Percentiles rank a stretch among this genome's conserved stretches.
Evolutionary conservation across 2,329 filamentous ascomycete species (phyloP).

Genomic region (Ophidiomyces ophidiicola): DNA sequence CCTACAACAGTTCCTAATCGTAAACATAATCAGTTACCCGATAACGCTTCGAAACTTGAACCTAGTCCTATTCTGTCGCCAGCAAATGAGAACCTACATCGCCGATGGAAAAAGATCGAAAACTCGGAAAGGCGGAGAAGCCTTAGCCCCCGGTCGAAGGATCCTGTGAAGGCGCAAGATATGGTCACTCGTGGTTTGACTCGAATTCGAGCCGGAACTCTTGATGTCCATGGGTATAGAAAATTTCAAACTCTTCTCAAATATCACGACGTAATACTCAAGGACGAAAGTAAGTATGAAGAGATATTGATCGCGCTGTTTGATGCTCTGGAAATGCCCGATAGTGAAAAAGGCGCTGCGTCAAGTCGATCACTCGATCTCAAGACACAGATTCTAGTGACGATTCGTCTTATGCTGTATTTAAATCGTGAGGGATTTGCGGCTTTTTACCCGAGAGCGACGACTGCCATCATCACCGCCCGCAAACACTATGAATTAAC

Average conservation of each 20-base stretch:
- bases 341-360: slow-evolving; percentile 21
- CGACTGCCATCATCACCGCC: slow-evolving; percentile 28
- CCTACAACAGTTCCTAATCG: slow-evolving; percentile 19
- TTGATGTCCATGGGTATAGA: slow-evolving; percentile 33
- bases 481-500: slow-evolving; percentile 29
- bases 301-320: slow-evolving; percentile 29
- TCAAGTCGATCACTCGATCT: slow-evolving; percentile 23
- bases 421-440: slow-evolving; percentile 27
- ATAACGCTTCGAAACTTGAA: slow-evolving; percentile 7
- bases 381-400: slow-evolving; percentile 34
- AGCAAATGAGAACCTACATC: slow-evolving; percentile 20
- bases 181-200: slow-evolving; percentile 30
- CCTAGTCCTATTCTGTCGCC: slow-evolving; percentile 7
- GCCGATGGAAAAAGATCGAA: slow-evolving; percentile 26
- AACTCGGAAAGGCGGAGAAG: slow-evolving; percentile 22
- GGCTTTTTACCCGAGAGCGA: slow-evolving; percentile 25
- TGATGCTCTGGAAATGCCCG: slow-evolving; percentile 25
- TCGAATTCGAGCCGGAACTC: slow-evolving; percentile 25
- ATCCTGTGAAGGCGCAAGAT: slow-evolving; percentile 26
- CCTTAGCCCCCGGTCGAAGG: slow-evolving; percentile 30
- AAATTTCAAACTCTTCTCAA: slow-evolving; percentile 33
- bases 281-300: slow-evolving; percentile 27
- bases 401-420: slow-evolving; percentile 30
- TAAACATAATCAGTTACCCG: slow-evolving; percentile 19
- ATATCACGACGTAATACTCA: slow-evolving; percentile 27